These are phyloP conservation scores for Quercus phellos DNA, from an alignment of 331 rosid genomes.

Conservation along the genomic window DNA sequence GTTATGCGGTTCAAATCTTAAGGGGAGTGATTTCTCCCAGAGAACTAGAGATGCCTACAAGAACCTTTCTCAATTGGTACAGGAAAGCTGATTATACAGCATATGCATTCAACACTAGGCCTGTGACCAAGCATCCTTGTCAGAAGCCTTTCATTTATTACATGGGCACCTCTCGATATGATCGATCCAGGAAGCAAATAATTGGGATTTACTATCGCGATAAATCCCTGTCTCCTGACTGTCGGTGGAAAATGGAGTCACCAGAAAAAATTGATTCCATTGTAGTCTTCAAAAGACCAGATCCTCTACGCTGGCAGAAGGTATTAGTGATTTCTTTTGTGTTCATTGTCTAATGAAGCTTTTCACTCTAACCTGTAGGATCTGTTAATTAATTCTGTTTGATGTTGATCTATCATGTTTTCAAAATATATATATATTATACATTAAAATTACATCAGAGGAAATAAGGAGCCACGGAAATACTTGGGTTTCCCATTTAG, in stretches of 20 bases:
- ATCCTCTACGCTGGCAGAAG: slow-evolving; percentile 81
- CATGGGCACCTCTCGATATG: slow-evolving; percentile 35
- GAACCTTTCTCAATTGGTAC: slow-evolving; percentile 85
- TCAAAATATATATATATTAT: no score
- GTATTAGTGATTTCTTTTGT: slow-evolving; percentile 21
- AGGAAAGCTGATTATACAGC: slow-evolving; percentile 74
- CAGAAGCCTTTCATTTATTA: slow-evolving; percentile 71
- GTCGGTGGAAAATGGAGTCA: slow-evolving; percentile 61
- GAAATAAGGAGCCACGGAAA: no score
- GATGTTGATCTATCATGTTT: no score
- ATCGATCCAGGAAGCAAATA: slow-evolving; percentile 27
- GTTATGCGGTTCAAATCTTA: slow-evolving; percentile 70
- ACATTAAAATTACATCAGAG: no score
- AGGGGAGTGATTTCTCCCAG: slow-evolving; percentile 78
- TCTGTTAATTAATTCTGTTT: no score
- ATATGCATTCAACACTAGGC: slow-evolving; percentile 91
- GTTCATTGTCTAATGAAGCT: neutral
- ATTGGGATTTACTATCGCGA: slow-evolving; percentile 40
- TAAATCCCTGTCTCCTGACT: slow-evolving; percentile 32
- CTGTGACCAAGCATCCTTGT: slow-evolving; percentile 68
- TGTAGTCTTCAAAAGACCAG: slow-evolving; percentile 55
- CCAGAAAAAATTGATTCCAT: slow-evolving; percentile 53
- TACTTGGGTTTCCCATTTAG: no score
- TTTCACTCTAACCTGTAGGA: neutral
- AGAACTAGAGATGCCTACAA: slow-evolving; percentile 73